Base-by-base conservation (phyloP, 1,284 basidiomycete species). In the Rhodotorula sp. region DNA sequence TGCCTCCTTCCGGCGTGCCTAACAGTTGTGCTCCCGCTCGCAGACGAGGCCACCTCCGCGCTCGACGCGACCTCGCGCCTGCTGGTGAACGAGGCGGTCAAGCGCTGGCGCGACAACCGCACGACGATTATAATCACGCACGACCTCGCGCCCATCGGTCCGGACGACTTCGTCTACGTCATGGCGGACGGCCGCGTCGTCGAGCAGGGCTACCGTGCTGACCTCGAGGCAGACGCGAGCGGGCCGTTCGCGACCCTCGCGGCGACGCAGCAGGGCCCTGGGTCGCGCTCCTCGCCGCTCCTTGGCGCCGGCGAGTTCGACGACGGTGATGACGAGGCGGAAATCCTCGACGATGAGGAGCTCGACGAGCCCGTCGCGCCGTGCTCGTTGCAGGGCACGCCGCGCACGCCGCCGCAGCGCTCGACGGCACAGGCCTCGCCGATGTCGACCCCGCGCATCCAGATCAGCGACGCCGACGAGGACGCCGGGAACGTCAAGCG, bases 121-220 rank as follows among this genome's bases (percentile, higher is more conserved):
- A 97, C 95, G 0, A 99, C 96, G 0, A 90, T 99, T 79, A 90
- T 98, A 71, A 97, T 98, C 82, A 97, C 95, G 0, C 96, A 98
- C 81, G 95, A 98, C 79, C 87, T 98, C 21, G 89, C 90, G 0
- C 91, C 94, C 78, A 91, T 99, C 76, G 83, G 84, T 8, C 66
- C 84, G 0, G 82, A 85, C 27, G 95, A 98, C 81, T 98, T 96
- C 77, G 90, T 96, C 25, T 97, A 98, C 80, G 90, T 98, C 8
- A 88, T 99, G 85, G 88, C 89, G 75, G 84, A 88, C 36, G 96
- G 95, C 0, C 76, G 82, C 0, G 87, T 98, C n/a, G 89, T 89
- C 51, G 91, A 98, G 80, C 90, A 94, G 78, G 96, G 96, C 1
- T 98, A 88, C 83, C 87, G 92, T 12, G 81, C 82, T 2, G 90